A percentile compares a stretch with the other conserved stretches of the same genome.
phyloP scores from a whole-genome alignment of 1,284 basidiomycete genomes.

The Sparassis latifolia region DNA sequence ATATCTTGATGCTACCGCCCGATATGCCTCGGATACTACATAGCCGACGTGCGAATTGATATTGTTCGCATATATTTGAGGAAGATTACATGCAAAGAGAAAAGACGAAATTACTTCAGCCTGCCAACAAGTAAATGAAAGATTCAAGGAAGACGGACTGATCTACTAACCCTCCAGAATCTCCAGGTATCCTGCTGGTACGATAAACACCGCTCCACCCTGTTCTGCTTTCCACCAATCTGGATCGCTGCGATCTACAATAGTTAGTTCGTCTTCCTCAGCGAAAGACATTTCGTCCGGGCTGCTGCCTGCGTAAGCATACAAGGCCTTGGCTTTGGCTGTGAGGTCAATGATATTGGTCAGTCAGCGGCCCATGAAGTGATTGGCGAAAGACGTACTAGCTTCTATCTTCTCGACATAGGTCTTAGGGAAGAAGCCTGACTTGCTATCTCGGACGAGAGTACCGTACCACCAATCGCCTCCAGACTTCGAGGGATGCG shows the following conservation, averaged over 20 bases:
- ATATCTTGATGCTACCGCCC: not conserved
- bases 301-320: conserved; percentile 65
- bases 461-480: conserved; percentile 95
- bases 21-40: not conserved
- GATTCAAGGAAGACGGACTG: conserved; percentile 39
- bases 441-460: conserved; percentile 56
- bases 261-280: conserved; percentile 70
- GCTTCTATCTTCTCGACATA: conserved; percentile 73
- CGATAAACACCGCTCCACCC: conserved; percentile 77
- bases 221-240: conserved; percentile 95
- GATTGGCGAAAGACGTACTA: conserved; percentile 43
- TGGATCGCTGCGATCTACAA: conserved; percentile 75
- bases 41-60: conserved; percentile 10
- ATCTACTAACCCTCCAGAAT: conserved; percentile 77
- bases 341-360: conserved; percentile 11
- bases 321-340: conserved; percentile 73
- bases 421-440: conserved; percentile 88
- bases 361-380: not conserved
- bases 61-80: conserved; percentile 19
- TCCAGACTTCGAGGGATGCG: conserved; percentile 79
- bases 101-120: conserved; percentile 59
- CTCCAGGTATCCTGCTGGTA: conserved; percentile 86
- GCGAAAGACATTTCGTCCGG: conserved; percentile 78
- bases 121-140: conserved; percentile 59
- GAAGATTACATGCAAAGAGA: conserved; percentile 36